Evolutionary conservation across 78 protist genomes (phyloP), one percentile per base, ranked within the genome.

Genomic region (Chrysochromulina tobinii): DNA sequence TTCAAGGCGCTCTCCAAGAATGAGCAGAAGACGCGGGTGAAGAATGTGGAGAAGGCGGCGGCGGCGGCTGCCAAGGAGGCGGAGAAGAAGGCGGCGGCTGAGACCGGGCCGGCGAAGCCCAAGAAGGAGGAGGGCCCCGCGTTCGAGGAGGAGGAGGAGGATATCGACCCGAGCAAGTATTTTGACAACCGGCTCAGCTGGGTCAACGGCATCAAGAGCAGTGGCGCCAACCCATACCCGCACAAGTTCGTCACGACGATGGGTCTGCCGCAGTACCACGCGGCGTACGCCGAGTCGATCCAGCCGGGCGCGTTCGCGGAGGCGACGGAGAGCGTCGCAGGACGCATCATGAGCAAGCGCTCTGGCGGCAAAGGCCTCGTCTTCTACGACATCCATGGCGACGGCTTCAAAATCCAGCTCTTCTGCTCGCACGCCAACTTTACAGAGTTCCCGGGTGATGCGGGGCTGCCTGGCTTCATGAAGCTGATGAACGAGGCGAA

Each of bases 331-430:
- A 27, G 58, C n/a, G 9, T 75, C 53, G 91, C 90, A 0, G 94
- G 96, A 11, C 96, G 98, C 48, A 81, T 98, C 86, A 15, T 61
- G 84, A 23, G 83, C 86, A 96, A 93, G 93, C 96, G 99, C 58
- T 50, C 88, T 25, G 50, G 92, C 0, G 98, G 99, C 81, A 0
- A 81, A 15, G 94, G 92, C 87, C 94, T 98, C 14, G 58, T 91
- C 72, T 99, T 99, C 96, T 96, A 93, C 81, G 98, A 96, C 86
- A 87, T 99, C 38, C 87, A 58, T 51, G 96, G 94, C 48, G 97
- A 96, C 79, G 97, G 97, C 4, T 77, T 9, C 54, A 90, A 95
- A 72, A 14, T 98, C 25, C 99, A 99, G 95, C 87, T 99, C 58
- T 51, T 98, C 50, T 86, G 94, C 23, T 93, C 95, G 81, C 72